Evolutionary conservation across 2,329 filamentous ascomycete species (phyloP).

Genomic region (Trichoderma polysporum): DNA sequence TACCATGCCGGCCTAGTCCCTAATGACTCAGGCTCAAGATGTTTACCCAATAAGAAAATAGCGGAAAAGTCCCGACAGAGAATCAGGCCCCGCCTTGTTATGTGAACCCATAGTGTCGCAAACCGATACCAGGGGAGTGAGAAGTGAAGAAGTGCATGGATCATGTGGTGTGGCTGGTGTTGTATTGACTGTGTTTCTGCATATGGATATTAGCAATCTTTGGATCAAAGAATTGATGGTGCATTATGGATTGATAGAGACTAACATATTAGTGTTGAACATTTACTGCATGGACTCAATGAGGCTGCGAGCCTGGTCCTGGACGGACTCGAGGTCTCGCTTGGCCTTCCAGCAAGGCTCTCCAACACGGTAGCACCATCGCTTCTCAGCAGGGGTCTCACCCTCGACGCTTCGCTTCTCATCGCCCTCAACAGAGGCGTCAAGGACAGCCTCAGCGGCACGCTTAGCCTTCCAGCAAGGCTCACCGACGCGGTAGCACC

Average conservation of each 20-base stretch:
- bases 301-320: conserved; percentile 13
- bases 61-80: not conserved
- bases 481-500: conserved; percentile 32
- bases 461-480: conserved; percentile 42
- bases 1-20: not conserved
- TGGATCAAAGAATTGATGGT: not conserved
- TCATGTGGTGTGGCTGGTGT: not conserved
- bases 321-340: conserved; percentile 25
- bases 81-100: conserved; percentile 3
- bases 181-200: not conserved
- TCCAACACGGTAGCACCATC: conserved; percentile 31
- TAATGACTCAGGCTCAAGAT: not conserved
- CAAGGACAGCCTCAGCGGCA: conserved; percentile 38
- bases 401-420: conserved; percentile 29
- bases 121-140: not conserved
- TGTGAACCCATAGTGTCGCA: not conserved
- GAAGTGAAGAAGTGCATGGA: conserved; percentile 13
- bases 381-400: conserved; percentile 20
- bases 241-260: not conserved
- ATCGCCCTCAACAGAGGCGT: conserved; percentile 32
- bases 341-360: conserved; percentile 39
- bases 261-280: not conserved
- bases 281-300: conserved; percentile 13
- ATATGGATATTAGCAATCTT: not conserved
- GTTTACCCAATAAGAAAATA: conserved; percentile 5